Percentiles rank a stretch among this genome's conserved stretches.
Evolutionary conservation across 106 monocot genomes (phyloP).

Genomic region (Phalaenopsis equestris): DNA sequence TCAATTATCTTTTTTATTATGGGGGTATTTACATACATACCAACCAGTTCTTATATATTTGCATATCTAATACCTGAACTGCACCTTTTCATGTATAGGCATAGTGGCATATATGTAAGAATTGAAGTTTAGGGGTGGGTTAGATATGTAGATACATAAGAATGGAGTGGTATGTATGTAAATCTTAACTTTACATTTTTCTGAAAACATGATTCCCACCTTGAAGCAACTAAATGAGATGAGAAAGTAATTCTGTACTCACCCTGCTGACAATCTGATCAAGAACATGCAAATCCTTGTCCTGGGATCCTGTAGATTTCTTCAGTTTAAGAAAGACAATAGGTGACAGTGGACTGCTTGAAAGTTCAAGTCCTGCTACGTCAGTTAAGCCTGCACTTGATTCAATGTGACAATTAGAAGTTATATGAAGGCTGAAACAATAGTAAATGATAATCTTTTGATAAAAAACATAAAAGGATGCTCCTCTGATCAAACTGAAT

Average conservation of each 20-base stretch:
- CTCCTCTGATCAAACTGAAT: too few species aligned
- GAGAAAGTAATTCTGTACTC: neutral
- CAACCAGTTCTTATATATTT: too few species aligned
- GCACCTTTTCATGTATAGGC: too few species aligned
- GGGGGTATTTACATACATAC: too few species aligned
- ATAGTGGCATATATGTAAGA: too few species aligned
- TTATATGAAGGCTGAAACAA: neutral
- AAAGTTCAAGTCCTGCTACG: slow-evolving; percentile 13
- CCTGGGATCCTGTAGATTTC: slow-evolving; percentile 16
- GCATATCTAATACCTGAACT: too few species aligned
- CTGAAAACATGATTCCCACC: neutral
- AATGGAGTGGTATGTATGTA: too few species aligned
- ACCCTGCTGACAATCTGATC: slow-evolving; percentile 23
- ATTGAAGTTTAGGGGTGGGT: too few species aligned
- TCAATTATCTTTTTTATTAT: neutral
- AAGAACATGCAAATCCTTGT: slow-evolving; percentile 17
- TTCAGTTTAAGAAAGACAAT: slow-evolving; percentile 14
- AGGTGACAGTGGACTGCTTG: slow-evolving; percentile 19
- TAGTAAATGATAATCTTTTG: neutral
- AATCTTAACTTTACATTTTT: too few species aligned
- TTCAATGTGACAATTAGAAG: neutral
- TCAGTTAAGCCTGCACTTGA: slow-evolving; percentile 17
- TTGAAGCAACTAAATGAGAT: neutral
- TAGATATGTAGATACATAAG: too few species aligned
- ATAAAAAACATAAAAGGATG: neutral